Evolutionary conservation across 441 rosid genomes (phyloP).

Genomic region (Erodium texanum): DNA sequence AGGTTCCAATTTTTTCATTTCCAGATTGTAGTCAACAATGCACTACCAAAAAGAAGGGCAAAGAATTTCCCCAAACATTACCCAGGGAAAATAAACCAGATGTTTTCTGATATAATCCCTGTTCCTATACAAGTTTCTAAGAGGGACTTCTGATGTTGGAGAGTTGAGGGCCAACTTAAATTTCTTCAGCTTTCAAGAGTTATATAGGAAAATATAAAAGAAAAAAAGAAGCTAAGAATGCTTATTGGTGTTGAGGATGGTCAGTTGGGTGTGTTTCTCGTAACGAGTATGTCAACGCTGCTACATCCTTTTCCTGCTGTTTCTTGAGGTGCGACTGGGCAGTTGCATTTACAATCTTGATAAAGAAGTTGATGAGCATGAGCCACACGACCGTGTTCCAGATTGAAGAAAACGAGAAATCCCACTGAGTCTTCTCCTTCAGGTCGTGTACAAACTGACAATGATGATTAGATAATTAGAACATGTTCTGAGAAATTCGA

Average conservation of each 20-base stretch:
- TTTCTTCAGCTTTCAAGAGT: background rate
- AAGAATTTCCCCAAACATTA: background rate
- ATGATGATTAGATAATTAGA: background rate
- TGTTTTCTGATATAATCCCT: background rate
- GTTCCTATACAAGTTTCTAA: conserved; percentile 1
- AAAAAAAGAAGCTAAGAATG: background rate
- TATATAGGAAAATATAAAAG: background rate
- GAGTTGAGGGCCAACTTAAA: background rate
- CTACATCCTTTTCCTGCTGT: conserved; percentile 58
- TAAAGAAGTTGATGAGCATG: conserved; percentile 88
- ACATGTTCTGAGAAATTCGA: background rate
- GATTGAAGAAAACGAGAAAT: conserved; percentile 65
- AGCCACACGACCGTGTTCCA: conserved; percentile 94
- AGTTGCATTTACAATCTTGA: conserved; percentile 74
- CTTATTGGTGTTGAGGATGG: background rate
- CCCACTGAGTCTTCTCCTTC: conserved; percentile 65
- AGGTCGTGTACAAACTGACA: background rate
- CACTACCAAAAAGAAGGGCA: no score
- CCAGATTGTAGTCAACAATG: background rate
- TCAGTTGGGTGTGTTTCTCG: conserved; percentile 23
- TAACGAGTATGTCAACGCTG: conserved; percentile 15
- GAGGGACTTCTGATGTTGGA: background rate
- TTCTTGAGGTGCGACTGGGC: conserved; percentile 66
- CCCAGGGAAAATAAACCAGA: background rate
- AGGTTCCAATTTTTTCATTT: background rate